Evolutionary conservation across 2,329 filamentous ascomycete species (phyloP).

Genomic region (Alternaria viburni): DNA sequence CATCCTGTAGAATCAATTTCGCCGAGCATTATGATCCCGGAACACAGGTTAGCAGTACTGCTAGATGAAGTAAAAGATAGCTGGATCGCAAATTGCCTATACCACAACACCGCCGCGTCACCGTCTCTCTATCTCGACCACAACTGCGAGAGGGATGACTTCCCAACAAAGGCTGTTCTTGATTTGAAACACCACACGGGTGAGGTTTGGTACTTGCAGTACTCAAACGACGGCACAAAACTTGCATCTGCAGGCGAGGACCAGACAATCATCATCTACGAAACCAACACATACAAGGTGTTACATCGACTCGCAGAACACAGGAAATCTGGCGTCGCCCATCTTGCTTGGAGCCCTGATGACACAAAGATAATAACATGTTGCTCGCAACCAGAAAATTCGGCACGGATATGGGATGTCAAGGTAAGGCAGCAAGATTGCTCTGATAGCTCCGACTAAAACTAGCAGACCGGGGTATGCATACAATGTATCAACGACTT

Average conservation of each 20-base stretch:
- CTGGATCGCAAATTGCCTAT: constrained; percentile 84
- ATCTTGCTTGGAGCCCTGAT: constrained; percentile 90
- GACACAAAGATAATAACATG: constrained; percentile 86
- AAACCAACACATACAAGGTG: constrained; percentile 72
- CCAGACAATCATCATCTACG: constrained; percentile 79
- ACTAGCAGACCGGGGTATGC: constrained; percentile 54
- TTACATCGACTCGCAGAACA: constrained; percentile 70
- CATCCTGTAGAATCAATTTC: constrained; percentile 76
- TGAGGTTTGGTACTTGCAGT: constrained; percentile 91
- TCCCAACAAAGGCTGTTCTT: constrained; percentile 73
- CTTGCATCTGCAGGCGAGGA: constrained; percentile 84
- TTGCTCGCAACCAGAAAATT: constrained; percentile 67
- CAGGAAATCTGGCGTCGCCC: constrained; percentile 72
- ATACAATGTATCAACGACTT: constrained; percentile 70
- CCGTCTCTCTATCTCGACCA: constrained; percentile 93
- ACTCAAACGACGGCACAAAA: constrained; percentile 84
- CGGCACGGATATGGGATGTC: constrained; percentile 76
- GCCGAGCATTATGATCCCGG: constrained; percentile 94
- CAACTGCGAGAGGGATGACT: constrained; percentile 77
- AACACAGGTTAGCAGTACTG: constrained; percentile 82
- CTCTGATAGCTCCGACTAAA: constrained; percentile 9
- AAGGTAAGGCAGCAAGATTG: constrained; percentile 28
- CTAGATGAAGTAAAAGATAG: constrained; percentile 82
- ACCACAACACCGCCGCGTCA: constrained; percentile 79
- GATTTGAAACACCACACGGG: constrained; percentile 76